phyloP scores from a whole-genome alignment of 2,329 filamentous ascomycete species.

The Coleophoma cylindrospora region DNA sequence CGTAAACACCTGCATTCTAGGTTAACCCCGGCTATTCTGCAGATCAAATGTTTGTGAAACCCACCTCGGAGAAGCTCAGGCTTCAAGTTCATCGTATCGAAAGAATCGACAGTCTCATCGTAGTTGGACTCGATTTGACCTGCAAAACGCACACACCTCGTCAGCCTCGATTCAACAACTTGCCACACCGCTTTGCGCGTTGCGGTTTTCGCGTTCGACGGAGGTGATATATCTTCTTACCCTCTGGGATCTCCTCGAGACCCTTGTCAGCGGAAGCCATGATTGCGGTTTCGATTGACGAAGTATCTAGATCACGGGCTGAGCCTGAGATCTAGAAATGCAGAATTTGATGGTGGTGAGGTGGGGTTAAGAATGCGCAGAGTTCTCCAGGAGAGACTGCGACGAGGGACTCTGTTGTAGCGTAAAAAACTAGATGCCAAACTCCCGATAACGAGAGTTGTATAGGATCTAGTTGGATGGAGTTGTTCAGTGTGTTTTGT shows the following conservation, averaged over 20 bases:
- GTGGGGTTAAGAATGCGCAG: slow-evolving; percentile 23
- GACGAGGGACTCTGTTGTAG: slow-evolving; percentile 14
- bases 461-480: slow-evolving; percentile 22
- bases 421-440: slow-evolving; percentile 41
- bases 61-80: slow-evolving; percentile 90
- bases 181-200: slow-evolving; percentile 9
- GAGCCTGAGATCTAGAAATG: slow-evolving; percentile 63
- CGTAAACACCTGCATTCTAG: slow-evolving; percentile 68
- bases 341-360: slow-evolving; percentile 26
- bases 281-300: slow-evolving; percentile 63
- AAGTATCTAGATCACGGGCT: slow-evolving; percentile 71
- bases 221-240: slow-evolving; percentile 49
- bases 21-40: slow-evolving; percentile 13
- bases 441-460: slow-evolving; percentile 37
- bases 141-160: slow-evolving; percentile 32
- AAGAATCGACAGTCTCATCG: slow-evolving; percentile 98
- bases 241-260: slow-evolving; percentile 95
- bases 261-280: slow-evolving; percentile 94
- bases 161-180: slow-evolving; percentile 13
- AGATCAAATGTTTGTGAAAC: slow-evolving; percentile 25
- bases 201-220: background rate
- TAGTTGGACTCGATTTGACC: slow-evolving; percentile 99
- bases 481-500: slow-evolving; percentile 8
- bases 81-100: slow-evolving; percentile 98
- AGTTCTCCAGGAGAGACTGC: slow-evolving; percentile 26